These are phyloP conservation scores for Lecanicillium sp. DNA, from an alignment of 2,329 filamentous ascomycete species.

Conservation along the genomic window DNA sequence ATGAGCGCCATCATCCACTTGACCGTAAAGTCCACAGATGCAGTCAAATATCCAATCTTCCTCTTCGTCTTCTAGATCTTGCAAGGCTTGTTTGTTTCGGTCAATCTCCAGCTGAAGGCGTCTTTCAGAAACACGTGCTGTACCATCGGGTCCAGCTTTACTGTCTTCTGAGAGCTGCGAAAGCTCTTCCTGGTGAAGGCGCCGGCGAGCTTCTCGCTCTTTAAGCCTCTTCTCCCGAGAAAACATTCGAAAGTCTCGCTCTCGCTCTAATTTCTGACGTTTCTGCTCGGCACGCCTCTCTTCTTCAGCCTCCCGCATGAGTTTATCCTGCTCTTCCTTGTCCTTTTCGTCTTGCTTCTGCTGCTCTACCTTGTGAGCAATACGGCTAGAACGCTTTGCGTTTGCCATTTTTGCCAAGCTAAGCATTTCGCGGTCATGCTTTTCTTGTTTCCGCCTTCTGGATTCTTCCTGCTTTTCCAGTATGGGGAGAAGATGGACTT, in stretches of 20 bases:
- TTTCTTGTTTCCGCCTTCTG: slow-evolving; percentile 60
- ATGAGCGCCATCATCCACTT: slow-evolving; percentile 90
- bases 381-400: slow-evolving; percentile 85
- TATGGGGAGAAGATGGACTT: slow-evolving; percentile 74
- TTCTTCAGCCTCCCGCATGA: slow-evolving; percentile 48
- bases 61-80: slow-evolving; percentile 64
- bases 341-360: slow-evolving; percentile 66
- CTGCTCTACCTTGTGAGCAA: slow-evolving; percentile 74
- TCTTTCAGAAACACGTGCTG: slow-evolving; percentile 65
- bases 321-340: slow-evolving; percentile 55
- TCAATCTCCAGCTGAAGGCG: slow-evolving; percentile 78
- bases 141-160: slow-evolving; percentile 46
- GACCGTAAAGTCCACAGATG: slow-evolving; percentile 80
- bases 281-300: slow-evolving; percentile 61
- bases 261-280: slow-evolving; percentile 53
- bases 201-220: slow-evolving; percentile 76
- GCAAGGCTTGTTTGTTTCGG: slow-evolving; percentile 67
- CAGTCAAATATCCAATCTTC: slow-evolving; percentile 95
- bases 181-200: slow-evolving; percentile 78
- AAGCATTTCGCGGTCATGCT: slow-evolving; percentile 69
- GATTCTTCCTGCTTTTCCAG: slow-evolving; percentile 72
- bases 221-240: slow-evolving; percentile 79
- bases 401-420: slow-evolving; percentile 82
- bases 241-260: slow-evolving; percentile 70
- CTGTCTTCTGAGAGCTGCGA: slow-evolving; percentile 71